Conservation (phyloP, 106 monocot species). For the Vanilla planifolia region DNA sequence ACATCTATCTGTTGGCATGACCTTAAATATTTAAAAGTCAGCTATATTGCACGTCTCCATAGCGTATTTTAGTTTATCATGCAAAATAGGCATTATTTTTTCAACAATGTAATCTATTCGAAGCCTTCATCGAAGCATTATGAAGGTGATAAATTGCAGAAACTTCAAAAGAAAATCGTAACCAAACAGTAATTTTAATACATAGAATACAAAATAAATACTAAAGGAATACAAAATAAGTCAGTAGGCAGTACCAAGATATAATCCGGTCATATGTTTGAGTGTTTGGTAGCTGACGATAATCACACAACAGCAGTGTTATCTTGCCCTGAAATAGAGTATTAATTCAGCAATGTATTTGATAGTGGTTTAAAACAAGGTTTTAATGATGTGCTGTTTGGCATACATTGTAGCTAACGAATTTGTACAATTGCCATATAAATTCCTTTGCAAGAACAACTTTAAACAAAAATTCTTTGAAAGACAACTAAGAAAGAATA, state of each 20-base stretch:
- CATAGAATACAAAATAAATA: not conserved
- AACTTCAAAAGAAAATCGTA: too few relatives aligned
- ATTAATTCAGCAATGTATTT: not conserved
- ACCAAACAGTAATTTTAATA: too few relatives aligned
- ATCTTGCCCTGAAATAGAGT: conserved; percentile 54
- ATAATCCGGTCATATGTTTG: conserved; percentile 86
- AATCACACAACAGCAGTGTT: conserved; percentile 73
- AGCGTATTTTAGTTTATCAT: too few relatives aligned
- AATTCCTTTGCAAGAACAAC: not conserved
- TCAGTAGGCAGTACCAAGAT: conserved; percentile 61
- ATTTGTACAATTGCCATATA: not conserved
- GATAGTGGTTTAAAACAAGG: not conserved
- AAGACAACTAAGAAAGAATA: too few relatives aligned
- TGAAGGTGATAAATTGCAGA: too few relatives aligned
- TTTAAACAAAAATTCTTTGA: too few relatives aligned
- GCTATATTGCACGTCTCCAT: too few relatives aligned
- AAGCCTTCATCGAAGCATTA: too few relatives aligned
- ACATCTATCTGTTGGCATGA: too few relatives aligned
- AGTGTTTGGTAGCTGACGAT: conserved; percentile 55
- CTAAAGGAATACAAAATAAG: not conserved
- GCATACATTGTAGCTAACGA: not conserved
- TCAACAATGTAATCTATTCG: too few relatives aligned
- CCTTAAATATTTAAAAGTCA: too few relatives aligned
- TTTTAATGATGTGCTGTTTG: not conserved
- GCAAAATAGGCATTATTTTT: too few relatives aligned